Evolutionary conservation across 768 basidiomycete species (phyloP), one percentile per base, ranked within the genome.

Genomic region (Tricholoma hemisulphureum): DNA sequence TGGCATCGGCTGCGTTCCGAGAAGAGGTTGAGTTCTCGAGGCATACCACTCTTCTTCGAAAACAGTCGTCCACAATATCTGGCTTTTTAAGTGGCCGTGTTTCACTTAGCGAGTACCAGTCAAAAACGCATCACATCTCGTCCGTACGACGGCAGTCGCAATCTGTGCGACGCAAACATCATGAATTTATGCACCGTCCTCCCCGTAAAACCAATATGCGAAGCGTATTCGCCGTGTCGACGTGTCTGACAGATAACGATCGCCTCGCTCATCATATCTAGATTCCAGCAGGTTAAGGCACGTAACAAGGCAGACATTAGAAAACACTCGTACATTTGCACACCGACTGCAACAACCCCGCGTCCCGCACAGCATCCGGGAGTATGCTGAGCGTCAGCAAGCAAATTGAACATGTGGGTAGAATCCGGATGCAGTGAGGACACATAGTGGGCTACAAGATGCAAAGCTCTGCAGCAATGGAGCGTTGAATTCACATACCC

Each of bases 121-220:
- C n/a, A n/a, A n/a, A 26, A 56, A 35, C 34, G 24, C 13, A n/a
- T 69, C 67, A 86, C 51, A 83, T 76, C 59, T 84, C 85, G 55
- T 87, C 84, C 2, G 81, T 82, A 64, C 89, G 91, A 20, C 75
- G 80, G 71, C 89, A 91, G 41, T 86, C 77, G 63, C 89, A 91
- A 62, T 87, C 85, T 0, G 86, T 85, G 16, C 84, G n/a, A 89
- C 80, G 65, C 89, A 91, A 10, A 81, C 71, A 2, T 78, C 80
- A 57, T 80, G 80, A 6, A 79, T 80, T 41, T 78, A 75, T 43
- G 67, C 65, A 3, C 82, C 81, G 48, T 83, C 81, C 55, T 86
- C 85, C 0, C 86, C 87, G 61, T 85, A 84, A 68, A 93, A 94
- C 91, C 91, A 94, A 94, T 84, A 67, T 94, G 92, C 2, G 83